Evolutionary conservation across 306 rosid genomes (phyloP), one percentile per base, ranked within the genome.

Genomic region (Quercus glauca): DNA sequence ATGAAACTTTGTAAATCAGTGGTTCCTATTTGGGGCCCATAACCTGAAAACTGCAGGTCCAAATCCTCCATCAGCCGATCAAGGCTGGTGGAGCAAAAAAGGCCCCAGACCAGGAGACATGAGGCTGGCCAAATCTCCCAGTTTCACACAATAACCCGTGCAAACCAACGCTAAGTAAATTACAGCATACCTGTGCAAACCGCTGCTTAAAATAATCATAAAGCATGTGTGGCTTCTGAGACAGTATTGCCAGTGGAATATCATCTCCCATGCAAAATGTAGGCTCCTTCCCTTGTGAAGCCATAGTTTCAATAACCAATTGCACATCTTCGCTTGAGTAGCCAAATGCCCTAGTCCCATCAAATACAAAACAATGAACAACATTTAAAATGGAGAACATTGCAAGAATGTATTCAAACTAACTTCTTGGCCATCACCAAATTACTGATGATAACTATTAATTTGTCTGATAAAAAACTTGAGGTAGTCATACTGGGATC

Each of bases 281-380:
- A 58, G 98, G 99, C 83, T 95, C 99, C 92, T 95, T 95, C 87
- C 99, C 99, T 89, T 95, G 99, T 71, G 97, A 73, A 84, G 99
- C 98, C 99, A 95, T 95, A 55, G 83, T 74, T 88, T 95, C 98
- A 28, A 95, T 95, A 87, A 95, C 91, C 98, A 95, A 90, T 85
- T 92, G 99, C 80, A 95, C 99, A 87, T 95, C 99, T 85, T 95
- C 99, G 73, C 98, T 95, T 28, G 98, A 93, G 90, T 95, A 95
- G 65, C 99, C 99, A 91, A 91, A 92, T 80, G 99, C 99, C 93
- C 99, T 95, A 90, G 72, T 86, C 79, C 81, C 83, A 83, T 68
- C 80, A 83, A 86, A 84, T 76, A 70, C 6, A 77, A 73, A 45
- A 69, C 64, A 79, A 83, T 81, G 83, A 83, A 82, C 78, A 51